Evolutionary conservation across 768 basidiomycete genomes (phyloP).

Genomic region (Sistotremastrum suecicum): DNA sequence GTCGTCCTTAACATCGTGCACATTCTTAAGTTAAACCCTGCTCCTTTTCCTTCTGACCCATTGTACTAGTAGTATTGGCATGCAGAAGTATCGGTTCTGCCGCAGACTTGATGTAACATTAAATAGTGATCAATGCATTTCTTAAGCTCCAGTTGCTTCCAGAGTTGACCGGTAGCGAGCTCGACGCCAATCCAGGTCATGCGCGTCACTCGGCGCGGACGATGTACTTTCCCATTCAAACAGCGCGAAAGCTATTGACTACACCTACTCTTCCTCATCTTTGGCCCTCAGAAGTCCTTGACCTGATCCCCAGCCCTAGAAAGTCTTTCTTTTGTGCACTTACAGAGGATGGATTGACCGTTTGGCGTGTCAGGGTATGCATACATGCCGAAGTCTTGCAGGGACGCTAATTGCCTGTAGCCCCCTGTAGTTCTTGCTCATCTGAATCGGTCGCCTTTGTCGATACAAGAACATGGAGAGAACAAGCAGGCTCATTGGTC

Average conservation of each 20-base stretch:
- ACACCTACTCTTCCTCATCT: conserved; percentile 54
- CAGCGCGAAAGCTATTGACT: conserved; percentile 58
- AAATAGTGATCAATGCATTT: too few relatives aligned
- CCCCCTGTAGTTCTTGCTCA: conserved; percentile 60
- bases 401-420: conserved; percentile 20
- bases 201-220: background rate
- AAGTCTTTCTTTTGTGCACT: conserved; percentile 69
- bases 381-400: background rate
- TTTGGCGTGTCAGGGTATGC: conserved; percentile 75
- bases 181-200: too few relatives aligned
- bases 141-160: too few relatives aligned
- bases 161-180: too few relatives aligned
- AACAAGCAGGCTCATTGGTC: conserved; percentile 70
- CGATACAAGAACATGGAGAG: conserved; percentile 72
- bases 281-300: conserved; percentile 42
- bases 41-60: too few relatives aligned
- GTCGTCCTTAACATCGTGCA: too few relatives aligned
- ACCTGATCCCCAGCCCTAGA: conserved; percentile 48
- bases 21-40: too few relatives aligned
- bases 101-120: too few relatives aligned
- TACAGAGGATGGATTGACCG: conserved; percentile 52
- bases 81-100: too few relatives aligned
- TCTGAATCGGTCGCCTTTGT: conserved; percentile 62
- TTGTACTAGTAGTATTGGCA: too few relatives aligned
- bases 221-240: conserved; percentile 83